A percentile compares a stretch with the other conserved stretches of the same genome.
Evolutionary conservation across 106 monocot genomes (phyloP).

Genomic region (Cymbidium sinense): DNA sequence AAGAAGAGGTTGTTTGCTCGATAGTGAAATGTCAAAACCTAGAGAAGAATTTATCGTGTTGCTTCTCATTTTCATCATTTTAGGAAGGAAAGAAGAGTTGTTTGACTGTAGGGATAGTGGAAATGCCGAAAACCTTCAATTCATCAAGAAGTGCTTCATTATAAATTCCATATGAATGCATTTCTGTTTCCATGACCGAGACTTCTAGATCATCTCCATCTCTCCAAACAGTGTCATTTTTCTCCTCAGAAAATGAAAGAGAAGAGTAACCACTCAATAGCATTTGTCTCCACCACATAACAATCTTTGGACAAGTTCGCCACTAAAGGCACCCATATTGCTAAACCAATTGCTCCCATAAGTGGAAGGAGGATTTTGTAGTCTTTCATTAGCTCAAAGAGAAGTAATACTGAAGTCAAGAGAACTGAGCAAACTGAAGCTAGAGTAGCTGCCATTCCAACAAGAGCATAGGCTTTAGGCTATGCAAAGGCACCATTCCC

Average conservation of each 20-base stretch:
- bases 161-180: conserved; percentile 23
- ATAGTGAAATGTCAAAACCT: no score
- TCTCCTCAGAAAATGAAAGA: conserved; percentile 45
- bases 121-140: conserved; percentile 93
- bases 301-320: conserved; percentile 56
- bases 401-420: conserved; percentile 92
- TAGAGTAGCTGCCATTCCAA: conserved; percentile 98
- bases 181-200: conserved; percentile 32
- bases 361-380: conserved; percentile 95
- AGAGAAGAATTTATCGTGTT: no score
- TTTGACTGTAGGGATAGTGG: no score
- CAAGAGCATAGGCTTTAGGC: conserved; percentile 97
- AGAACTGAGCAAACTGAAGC: conserved; percentile 99
- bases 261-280: conserved; percentile 63
- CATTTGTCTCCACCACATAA: conserved; percentile 33
- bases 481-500: conserved; percentile 96
- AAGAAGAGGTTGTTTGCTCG: no score
- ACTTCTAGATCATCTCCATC: conserved; percentile 63
- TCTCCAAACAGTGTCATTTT: conserved; percentile 42
- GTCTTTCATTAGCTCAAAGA: conserved; percentile 97
- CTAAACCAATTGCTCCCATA: conserved; percentile 99
- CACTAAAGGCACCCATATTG: conserved; percentile 99
- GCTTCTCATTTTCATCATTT: no score
- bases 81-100: no score
- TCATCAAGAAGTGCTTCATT: conserved; percentile 83